These are phyloP conservation scores for Hippophae tibetana DNA, from an alignment of 306 rosid genomes.

Conservation along the genomic window DNA sequence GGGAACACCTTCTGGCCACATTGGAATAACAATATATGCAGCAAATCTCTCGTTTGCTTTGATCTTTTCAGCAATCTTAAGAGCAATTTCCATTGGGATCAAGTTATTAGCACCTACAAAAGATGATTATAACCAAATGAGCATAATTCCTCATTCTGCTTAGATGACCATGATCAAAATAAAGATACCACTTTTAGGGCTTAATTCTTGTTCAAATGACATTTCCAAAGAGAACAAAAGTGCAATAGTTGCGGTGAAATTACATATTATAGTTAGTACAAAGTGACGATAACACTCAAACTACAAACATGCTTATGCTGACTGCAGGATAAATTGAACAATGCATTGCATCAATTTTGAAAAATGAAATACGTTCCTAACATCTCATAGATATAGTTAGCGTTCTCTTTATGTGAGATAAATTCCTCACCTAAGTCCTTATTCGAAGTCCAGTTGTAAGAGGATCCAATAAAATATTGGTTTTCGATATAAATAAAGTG, in stretches of 20 bases:
- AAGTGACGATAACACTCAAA: too few relatives aligned
- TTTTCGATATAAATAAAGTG: conserved; percentile 90
- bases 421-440: conserved; percentile 60
- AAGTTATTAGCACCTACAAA: conserved; percentile 89
- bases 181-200: conserved; percentile 4
- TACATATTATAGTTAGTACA: too few relatives aligned
- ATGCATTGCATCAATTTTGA: conserved; percentile 1
- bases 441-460: conserved; percentile 71
- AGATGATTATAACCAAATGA: conserved; percentile 4
- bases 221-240: not conserved
- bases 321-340: not conserved
- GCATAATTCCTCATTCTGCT: conserved; percentile 13
- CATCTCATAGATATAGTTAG: conserved; percentile 7
- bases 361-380: not conserved
- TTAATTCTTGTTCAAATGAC: not conserved
- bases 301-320: not conserved
- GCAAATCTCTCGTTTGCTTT: conserved; percentile 88
- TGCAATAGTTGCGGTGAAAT: too few relatives aligned
- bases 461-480: conserved; percentile 92
- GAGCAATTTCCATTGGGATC: conserved; percentile 95
- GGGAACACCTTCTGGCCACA: conserved; percentile 99
- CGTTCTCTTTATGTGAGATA: conserved; percentile 7
- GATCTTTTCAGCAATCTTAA: conserved; percentile 84
- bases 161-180: conserved; percentile 3
- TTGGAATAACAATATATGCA: conserved; percentile 83